Evolutionary conservation across 2,329 filamentous ascomycete genomes (phyloP).

Genomic region (Colletotrichum cordylinicola): DNA sequence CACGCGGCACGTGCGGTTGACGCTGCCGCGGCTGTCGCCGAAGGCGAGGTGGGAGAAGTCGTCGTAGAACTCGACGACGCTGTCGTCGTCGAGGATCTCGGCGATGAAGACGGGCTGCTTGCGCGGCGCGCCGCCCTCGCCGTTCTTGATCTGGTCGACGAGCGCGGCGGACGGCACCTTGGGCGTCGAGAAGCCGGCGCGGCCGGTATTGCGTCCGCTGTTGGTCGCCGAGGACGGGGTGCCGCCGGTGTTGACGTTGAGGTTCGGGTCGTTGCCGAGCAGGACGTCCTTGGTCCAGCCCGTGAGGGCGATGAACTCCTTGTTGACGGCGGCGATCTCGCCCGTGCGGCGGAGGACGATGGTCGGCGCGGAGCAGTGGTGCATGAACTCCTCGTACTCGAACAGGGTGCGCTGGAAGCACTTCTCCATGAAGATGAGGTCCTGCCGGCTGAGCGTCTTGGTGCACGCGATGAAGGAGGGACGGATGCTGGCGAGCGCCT

Average conservation of each 20-base stretch:
- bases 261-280: conserved; percentile 84
- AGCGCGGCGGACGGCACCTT: conserved; percentile 51
- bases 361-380: conserved; percentile 86
- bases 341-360: conserved; percentile 91
- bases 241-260: conserved; percentile 80
- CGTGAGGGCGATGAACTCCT: conserved; percentile 94
- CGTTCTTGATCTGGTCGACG: conserved; percentile 37
- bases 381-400: conserved; percentile 92
- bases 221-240: conserved; percentile 46
- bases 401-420: conserved; percentile 92
- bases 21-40: conserved; percentile 85
- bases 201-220: conserved; percentile 45
- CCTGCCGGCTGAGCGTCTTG: conserved; percentile 84
- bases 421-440: conserved; percentile 97
- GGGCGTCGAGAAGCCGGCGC: conserved; percentile 56
- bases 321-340: conserved; percentile 93
- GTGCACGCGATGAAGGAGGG: conserved; percentile 94
- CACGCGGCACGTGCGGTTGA: conserved; percentile 83
- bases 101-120: conserved; percentile 87
- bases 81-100: conserved; percentile 91
- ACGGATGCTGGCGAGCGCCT: conserved; percentile 86
- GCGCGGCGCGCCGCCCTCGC: conserved; percentile 46
- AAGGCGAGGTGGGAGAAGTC: conserved; percentile 94
- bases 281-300: conserved; percentile 93
- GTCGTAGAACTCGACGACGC: conserved; percentile 92